These are phyloP conservation scores for Scheffersomyces parashehatae DNA, from an alignment of 1,139 yeast genomes.

Conservation along the genomic window DNA sequence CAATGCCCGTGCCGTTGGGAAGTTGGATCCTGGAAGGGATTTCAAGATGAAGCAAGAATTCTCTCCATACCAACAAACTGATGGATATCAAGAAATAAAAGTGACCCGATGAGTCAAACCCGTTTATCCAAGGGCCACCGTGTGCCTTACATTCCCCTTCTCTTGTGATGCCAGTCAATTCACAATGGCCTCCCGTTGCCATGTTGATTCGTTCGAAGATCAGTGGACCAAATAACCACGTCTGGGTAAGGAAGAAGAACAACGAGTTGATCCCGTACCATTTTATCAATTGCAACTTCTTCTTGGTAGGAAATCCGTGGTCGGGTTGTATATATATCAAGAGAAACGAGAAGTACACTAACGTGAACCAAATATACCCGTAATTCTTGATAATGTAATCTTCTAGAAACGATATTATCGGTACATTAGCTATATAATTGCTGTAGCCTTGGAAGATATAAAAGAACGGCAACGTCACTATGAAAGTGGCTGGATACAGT, in stretches of 20 bases:
- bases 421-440: conserved; percentile 10
- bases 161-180: conserved; percentile 1
- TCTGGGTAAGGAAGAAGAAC: conserved; percentile 20
- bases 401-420: conserved; percentile 13
- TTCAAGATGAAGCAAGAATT: conserved; percentile 15
- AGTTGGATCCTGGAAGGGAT: background rate
- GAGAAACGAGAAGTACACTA: conserved; percentile 14
- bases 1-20: background rate
- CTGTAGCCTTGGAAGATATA: conserved; percentile 12
- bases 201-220: conserved; percentile 44
- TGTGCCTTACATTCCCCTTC: background rate
- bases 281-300: conserved; percentile 4
- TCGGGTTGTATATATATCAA: conserved; percentile 5
- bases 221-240: conserved; percentile 52
- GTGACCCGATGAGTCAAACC: conserved; percentile 69
- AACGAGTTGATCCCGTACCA: conserved; percentile 17
- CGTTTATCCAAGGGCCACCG: conserved; percentile 51
- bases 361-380: conserved; percentile 33
- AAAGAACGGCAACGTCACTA: conserved; percentile 19
- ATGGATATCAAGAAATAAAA: conserved; percentile 53
- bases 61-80: conserved; percentile 45
- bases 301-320: conserved; percentile 7
- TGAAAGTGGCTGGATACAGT: conserved; percentile 15
- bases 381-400: conserved; percentile 19
- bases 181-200: conserved; percentile 45